phyloP scores from a whole-genome alignment of 352 stramenopile species.

The Pythium rishiriense region DNA sequence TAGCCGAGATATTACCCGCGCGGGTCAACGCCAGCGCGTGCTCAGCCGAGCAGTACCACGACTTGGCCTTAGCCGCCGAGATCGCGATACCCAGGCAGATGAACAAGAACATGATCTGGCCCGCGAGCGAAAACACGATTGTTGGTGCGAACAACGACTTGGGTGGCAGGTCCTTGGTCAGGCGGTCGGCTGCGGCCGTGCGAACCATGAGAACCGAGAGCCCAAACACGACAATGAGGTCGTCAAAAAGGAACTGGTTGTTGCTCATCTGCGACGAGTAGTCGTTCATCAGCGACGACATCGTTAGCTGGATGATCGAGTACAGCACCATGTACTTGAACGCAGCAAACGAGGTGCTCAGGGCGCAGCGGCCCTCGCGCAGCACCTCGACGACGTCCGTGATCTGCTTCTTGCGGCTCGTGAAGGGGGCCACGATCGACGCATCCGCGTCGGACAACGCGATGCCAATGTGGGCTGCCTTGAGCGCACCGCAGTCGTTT shows the following conservation, averaged over 20 bases:
- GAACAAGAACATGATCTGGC: constrained; percentile 57
- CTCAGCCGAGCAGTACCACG: constrained; percentile 65
- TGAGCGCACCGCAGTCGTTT: constrained; percentile 88
- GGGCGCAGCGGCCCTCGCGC: constrained; percentile 85
- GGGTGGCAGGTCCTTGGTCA: constrained; percentile 47
- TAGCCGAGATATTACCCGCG: constrained; percentile 34
- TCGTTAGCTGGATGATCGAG: constrained; percentile 83
- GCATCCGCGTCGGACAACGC: constrained; percentile 85
- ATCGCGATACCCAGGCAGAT: constrained; percentile 60
- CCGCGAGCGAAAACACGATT: constrained; percentile 57
- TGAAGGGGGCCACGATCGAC: constrained; percentile 88
- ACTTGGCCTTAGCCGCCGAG: constrained; percentile 44
- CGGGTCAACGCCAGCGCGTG: constrained; percentile 48
- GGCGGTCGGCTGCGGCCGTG: constrained; percentile 38
- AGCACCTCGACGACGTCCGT: constrained; percentile 83
- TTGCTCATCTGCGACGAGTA: constrained; percentile 70
- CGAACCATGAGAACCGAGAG: constrained; percentile 78
- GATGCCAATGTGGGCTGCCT: constrained; percentile 84
- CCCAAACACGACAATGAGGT: constrained; percentile 67
- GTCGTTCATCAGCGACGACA: constrained; percentile 67
- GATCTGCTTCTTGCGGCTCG: constrained; percentile 80
- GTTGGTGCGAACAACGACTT: constrained; percentile 64
- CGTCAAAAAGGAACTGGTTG: constrained; percentile 79
- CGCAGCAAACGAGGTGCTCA: constrained; percentile 85
- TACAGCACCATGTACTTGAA: constrained; percentile 95